Conservation (phyloP, 345 rosid genomes). For the Populus ilicifolia region DNA sequence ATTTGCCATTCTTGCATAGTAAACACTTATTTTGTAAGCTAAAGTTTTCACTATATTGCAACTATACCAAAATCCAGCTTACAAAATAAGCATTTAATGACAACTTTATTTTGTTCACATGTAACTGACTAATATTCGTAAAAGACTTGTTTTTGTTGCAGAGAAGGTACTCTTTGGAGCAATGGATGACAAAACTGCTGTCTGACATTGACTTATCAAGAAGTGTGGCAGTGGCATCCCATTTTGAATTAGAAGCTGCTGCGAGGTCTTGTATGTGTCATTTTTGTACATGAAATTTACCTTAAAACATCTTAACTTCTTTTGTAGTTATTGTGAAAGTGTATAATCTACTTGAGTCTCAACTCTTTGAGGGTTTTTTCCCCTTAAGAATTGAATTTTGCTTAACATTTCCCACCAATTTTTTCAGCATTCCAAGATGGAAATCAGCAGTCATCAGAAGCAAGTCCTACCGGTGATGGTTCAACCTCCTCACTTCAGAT, state of each 20-base stretch:
- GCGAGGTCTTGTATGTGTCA: slow-evolving; percentile 87
- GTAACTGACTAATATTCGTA: slow-evolving; percentile 33
- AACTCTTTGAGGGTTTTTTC: not conserved
- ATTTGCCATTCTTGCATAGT: not conserved
- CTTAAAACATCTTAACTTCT: slow-evolving; percentile 11
- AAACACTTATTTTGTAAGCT: not conserved
- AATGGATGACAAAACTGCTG: slow-evolving; percentile 90
- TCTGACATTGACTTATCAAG: slow-evolving; percentile 94
- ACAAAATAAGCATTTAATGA: not conserved
- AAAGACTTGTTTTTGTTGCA: slow-evolving; percentile 55
- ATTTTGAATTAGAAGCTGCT: slow-evolving; percentile 98
- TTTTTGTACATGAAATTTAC: slow-evolving; percentile 21
- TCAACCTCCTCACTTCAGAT: slow-evolving; percentile 38
- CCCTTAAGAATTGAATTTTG: not conserved
- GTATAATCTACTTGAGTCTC: not conserved
- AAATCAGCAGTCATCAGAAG: slow-evolving; percentile 48
- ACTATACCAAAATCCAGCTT: no score
- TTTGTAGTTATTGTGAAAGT: not conserved
- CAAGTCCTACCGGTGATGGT: slow-evolving; percentile 41
- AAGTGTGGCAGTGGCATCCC: slow-evolving; percentile 80
- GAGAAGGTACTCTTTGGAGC: slow-evolving; percentile 94
- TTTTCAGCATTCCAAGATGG: slow-evolving; percentile 89
- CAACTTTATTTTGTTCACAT: not conserved
- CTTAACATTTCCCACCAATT: slow-evolving; percentile 7
- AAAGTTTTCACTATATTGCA: not conserved